phyloP scores from a whole-genome alignment of 352 stramenopile species.

The Pythium volutum region DNA sequence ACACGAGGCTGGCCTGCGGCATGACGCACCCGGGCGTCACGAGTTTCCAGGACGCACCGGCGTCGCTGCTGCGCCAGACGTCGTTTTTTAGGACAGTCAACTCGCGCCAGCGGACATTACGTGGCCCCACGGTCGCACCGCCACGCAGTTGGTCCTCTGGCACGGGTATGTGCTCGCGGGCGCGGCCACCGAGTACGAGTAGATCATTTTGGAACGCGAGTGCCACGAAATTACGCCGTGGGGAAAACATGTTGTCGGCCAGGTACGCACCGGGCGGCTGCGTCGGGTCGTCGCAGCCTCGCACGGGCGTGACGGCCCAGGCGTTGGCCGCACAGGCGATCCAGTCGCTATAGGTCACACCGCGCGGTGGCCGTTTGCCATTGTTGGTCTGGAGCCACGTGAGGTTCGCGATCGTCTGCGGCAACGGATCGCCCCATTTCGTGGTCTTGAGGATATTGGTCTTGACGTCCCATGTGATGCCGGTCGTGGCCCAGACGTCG shows the following conservation, averaged over 20 bases:
- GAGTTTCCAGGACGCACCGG: slow-evolving; percentile 66
- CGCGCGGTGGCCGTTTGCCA: slow-evolving; percentile 54
- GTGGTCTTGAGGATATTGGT: slow-evolving; percentile 62
- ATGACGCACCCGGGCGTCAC: slow-evolving; percentile 63
- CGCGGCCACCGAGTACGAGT: slow-evolving; percentile 56
- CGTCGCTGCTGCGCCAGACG: slow-evolving; percentile 71
- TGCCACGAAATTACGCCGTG: slow-evolving; percentile 62
- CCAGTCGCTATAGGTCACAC: slow-evolving; percentile 61
- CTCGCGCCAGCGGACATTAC: slow-evolving; percentile 56
- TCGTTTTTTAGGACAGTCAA: slow-evolving; percentile 76
- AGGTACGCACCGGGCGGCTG: slow-evolving; percentile 60
- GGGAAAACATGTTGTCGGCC: slow-evolving; percentile 77
- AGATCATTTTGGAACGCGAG: slow-evolving; percentile 58
- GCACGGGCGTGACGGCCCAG: slow-evolving; percentile 47
- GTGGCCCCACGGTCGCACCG: slow-evolving; percentile 31
- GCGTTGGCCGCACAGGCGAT: slow-evolving; percentile 54
- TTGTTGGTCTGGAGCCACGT: slow-evolving; percentile 75
- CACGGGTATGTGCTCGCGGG: slow-evolving; percentile 56
- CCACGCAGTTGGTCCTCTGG: slow-evolving; percentile 48
- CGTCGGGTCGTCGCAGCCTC: slow-evolving; percentile 55
- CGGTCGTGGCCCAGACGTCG: slow-evolving; percentile 74
- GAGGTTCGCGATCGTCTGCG: slow-evolving; percentile 63
- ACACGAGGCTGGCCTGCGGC: slow-evolving; percentile 46
- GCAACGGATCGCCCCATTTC: slow-evolving; percentile 66
- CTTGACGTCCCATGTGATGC: slow-evolving; percentile 46